phyloP scores from a whole-genome alignment of 495 filamentous ascomycete genomes.

The Neurospora sp. region DNA sequence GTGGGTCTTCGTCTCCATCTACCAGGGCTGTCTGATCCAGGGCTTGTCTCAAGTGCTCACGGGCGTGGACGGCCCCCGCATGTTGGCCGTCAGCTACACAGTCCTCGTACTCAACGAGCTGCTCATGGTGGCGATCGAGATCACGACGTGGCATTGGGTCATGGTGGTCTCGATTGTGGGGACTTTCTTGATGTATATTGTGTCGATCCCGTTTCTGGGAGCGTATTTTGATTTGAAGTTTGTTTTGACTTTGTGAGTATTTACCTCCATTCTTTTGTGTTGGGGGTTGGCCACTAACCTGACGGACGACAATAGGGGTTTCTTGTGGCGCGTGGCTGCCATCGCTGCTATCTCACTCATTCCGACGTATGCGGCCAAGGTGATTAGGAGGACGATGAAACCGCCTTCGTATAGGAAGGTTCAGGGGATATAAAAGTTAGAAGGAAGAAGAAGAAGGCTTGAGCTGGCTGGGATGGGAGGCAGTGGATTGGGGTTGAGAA shows the following conservation, averaged over 20 bases:
- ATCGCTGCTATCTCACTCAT: constrained; percentile 69
- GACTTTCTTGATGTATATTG: constrained; percentile 69
- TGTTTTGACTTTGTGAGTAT: constrained; percentile 52
- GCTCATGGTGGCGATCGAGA: constrained; percentile 89
- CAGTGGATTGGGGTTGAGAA: constrained; percentile 8
- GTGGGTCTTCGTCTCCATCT: constrained; percentile 92
- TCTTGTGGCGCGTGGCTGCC: constrained; percentile 78
- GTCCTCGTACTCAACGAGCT: constrained; percentile 91
- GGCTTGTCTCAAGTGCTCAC: constrained; percentile 81
- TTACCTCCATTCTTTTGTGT: not conserved
- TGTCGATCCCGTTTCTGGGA: constrained; percentile 75
- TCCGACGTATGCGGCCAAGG: constrained; percentile 78
- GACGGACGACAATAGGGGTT: constrained; percentile 48
- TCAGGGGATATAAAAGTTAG: constrained; percentile 40
- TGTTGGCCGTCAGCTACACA: constrained; percentile 88
- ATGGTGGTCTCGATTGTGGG: constrained; percentile 76
- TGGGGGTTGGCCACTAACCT: constrained; percentile 2
- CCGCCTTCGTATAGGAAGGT: constrained; percentile 97
- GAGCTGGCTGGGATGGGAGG: not conserved
- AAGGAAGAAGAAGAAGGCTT: not conserved
- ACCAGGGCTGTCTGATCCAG: constrained; percentile 92
- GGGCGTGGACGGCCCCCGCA: constrained; percentile 53
- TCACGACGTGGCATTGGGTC: constrained; percentile 93
- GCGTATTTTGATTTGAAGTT: constrained; percentile 84
- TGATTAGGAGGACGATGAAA: constrained; percentile 70